These are phyloP conservation scores for Pyrus pyrifolia DNA, from an alignment of 306 rosid species.

Conservation along the genomic window DNA sequence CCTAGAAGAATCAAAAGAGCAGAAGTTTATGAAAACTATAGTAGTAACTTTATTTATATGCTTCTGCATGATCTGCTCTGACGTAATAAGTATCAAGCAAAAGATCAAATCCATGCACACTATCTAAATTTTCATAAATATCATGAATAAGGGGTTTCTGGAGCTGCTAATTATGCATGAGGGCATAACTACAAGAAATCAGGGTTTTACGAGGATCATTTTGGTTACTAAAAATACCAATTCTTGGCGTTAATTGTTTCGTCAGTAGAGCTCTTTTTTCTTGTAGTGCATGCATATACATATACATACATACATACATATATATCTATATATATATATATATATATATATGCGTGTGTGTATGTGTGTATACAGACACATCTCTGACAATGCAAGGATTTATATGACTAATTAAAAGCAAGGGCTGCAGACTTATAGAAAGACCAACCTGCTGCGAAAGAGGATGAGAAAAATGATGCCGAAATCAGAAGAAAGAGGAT, in stretches of 20 bases:
- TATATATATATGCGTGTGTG: background rate
- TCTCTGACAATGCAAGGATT: constrained; percentile 23
- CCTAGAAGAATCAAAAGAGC: background rate
- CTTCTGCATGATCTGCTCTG: too few species aligned
- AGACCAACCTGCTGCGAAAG: constrained; percentile 43
- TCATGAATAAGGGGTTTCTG: background rate
- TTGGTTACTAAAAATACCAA: background rate
- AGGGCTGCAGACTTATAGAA: constrained; percentile 34
- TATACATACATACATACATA: background rate
- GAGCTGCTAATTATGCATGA: background rate
- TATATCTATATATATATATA: background rate
- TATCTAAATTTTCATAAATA: background rate
- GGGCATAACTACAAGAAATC: background rate
- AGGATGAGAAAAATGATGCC: constrained; percentile 48
- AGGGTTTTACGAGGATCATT: background rate
- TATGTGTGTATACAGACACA: background rate
- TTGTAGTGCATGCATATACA: background rate
- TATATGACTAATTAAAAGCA: constrained; percentile 6
- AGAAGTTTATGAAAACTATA: too few species aligned
- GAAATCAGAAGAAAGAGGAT: constrained; percentile 55
- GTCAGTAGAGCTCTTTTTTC: background rate
- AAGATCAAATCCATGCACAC: background rate
- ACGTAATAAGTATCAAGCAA: background rate
- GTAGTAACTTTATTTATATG: too few species aligned
- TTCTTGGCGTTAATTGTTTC: background rate